These are phyloP conservation scores for Brassica juncea DNA, from an alignment of 345 rosid species.

Conservation along the genomic window DNA sequence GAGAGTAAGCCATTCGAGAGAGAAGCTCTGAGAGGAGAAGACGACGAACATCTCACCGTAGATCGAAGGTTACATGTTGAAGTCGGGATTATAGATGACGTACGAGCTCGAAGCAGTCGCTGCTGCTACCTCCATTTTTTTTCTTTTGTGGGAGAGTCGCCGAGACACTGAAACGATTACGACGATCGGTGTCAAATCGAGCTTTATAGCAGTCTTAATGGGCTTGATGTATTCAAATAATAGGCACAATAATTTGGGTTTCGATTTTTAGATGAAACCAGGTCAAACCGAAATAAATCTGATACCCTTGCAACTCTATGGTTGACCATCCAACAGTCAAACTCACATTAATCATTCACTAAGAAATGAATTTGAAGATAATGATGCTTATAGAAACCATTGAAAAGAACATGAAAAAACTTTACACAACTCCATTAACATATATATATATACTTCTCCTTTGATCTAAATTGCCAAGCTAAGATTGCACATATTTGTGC, in stretches of 20 bases:
- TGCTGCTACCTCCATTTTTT: constrained; percentile 39
- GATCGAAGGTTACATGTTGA: constrained; percentile 36
- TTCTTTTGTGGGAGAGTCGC: background rate
- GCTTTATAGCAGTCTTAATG: background rate
- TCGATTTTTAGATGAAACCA: background rate
- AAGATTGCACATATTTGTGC: no score
- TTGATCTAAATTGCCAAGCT: no score
- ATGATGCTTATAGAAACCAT: no score
- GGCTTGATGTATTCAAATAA: background rate
- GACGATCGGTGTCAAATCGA: constrained; percentile 3
- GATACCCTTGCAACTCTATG: no score
- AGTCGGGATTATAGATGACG: constrained; percentile 38
- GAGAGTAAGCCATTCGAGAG: constrained; percentile 54
- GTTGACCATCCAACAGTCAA: no score
- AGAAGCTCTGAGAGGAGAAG: constrained; percentile 47
- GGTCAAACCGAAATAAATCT: no score
- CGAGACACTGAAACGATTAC: constrained; percentile 33
- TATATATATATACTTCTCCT: no score
- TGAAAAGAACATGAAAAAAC: no score
- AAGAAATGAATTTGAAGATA: no score
- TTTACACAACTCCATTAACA: no score
- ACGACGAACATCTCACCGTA: constrained; percentile 33
- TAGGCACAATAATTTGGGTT: constrained; percentile 4
- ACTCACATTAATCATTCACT: no score
- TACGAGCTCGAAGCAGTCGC: constrained; percentile 45